Evolutionary conservation across 805 yeast genomes (phyloP), one percentile per base, ranked within the genome.

Genomic region (Nematodospora valgi): DNA sequence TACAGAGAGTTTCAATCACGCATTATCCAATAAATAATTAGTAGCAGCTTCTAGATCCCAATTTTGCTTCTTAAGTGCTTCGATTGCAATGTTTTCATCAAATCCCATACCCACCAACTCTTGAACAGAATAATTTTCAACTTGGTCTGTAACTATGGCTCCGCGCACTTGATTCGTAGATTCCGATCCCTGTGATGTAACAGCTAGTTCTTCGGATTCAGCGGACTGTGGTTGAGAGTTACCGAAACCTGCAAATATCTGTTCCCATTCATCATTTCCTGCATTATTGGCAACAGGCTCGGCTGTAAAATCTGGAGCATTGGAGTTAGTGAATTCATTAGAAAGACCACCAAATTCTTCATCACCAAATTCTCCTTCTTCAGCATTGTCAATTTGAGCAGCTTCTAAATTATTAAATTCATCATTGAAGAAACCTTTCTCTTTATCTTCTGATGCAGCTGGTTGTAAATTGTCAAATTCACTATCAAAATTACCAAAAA

Each of bases 91-190:
- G 0, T 68, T 66, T 44, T 73, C 71, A 12, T 78, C 73, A 53
- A 89, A 89, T 2, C 98, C 98, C 96, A 89, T 89, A 23, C 89
- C 88, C 15, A 79, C 77, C 43, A 89, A 66, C 56, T 89, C 95
- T 47, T 80, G 82, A 29, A 87, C 68, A 1, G 91, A 85, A 2
- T 72, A 65, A 16, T 78, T 33, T 8, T 27, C 22, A 2, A 27
- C 13, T 11, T 34, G 19, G 10, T 12, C 32, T 9, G n/a, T n/a
- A n/a, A n/a, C n/a, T n/a, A n/a, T n/a, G n/a, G n/a, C n/a, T n/a
- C n/a, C n/a, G n/a, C n/a, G n/a, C n/a, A n/a, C n/a, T n/a, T n/a
- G n/a, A n/a, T n/a, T n/a, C n/a, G n/a, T n/a, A n/a, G n/a, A n/a
- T n/a, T n/a, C n/a, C n/a, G n/a, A n/a, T n/a, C n/a, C n/a, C n/a